A percentile compares a stretch with the other conserved stretches of the same genome.
phyloP scores from a whole-genome alignment of 345 rosid genomes.

The Salix brachista region DNA sequence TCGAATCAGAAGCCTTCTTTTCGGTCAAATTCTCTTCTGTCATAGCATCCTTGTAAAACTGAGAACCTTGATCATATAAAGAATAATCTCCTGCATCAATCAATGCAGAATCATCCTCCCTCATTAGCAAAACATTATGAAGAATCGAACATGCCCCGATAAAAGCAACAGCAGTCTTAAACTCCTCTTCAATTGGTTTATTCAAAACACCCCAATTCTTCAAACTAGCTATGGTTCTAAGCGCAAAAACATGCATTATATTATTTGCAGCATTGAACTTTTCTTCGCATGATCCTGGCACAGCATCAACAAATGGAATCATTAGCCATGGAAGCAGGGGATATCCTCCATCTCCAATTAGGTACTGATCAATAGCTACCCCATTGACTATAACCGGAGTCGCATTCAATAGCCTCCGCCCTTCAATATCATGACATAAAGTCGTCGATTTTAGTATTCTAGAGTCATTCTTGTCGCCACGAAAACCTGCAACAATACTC shows the following conservation, averaged over 20 bases:
- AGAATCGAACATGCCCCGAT: conserved; percentile 63
- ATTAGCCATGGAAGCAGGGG: conserved; percentile 71
- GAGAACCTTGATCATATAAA: conserved; percentile 18
- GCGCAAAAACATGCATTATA: conserved; percentile 30
- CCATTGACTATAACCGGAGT: conserved; percentile 28
- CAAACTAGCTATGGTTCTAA: conserved; percentile 45
- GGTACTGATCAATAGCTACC: conserved; percentile 38
- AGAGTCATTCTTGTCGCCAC: conserved; percentile 40
- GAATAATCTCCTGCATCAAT: conserved; percentile 30
- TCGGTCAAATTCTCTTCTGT: conserved; percentile 24
- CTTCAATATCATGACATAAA: conserved; percentile 45
- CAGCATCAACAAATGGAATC: conserved; percentile 43
- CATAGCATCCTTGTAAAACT: conserved; percentile 9
- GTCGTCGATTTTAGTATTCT: conserved; percentile 43
- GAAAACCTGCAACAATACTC: conserved; percentile 52
- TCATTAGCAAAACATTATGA: conserved; percentile 55
- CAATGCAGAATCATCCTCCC: conserved; percentile 60
- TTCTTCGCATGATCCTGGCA: conserved; percentile 35
- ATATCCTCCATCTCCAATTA: conserved; percentile 46
- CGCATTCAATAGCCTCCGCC: conserved; percentile 35
- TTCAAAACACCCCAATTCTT: conserved; percentile 60
- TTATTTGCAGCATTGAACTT: conserved; percentile 38
- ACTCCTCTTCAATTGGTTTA: conserved; percentile 47
- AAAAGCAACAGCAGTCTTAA: conserved; percentile 46
- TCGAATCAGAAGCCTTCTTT: conserved; percentile 26